Evolutionary conservation across 164 flowering plant genomes (phyloP).

Genomic region (Vitis amurensis): DNA sequence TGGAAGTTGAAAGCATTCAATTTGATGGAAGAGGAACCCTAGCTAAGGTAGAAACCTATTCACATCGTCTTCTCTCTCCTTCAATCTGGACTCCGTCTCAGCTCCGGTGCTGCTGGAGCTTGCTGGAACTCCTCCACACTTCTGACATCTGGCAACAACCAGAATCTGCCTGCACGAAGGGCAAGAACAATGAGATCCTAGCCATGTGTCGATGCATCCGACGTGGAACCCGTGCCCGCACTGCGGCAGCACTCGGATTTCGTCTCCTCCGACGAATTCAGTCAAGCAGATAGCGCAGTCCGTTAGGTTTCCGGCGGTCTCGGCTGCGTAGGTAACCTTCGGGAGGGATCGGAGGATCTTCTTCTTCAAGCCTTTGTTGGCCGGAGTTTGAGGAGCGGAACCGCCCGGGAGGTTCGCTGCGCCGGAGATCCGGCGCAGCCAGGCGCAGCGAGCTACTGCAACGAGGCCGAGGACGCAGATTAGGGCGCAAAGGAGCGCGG

Average conservation of each 20-base stretch:
- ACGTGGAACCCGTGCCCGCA: conserved; percentile 89
- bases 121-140: conserved; percentile 50
- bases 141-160: conserved; percentile 51
- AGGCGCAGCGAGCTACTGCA: conserved; percentile 86
- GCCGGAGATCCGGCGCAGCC: conserved; percentile 61
- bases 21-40: neutral
- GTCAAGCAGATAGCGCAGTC: conserved; percentile 90
- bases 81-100: conserved; percentile 24
- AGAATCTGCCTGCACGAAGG: conserved; percentile 82
- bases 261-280: conserved; percentile 78
- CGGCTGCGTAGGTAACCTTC: conserved; percentile 38
- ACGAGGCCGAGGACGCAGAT: conserved; percentile 88
- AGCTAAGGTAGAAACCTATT: conserved; percentile 46
- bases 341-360: conserved; percentile 73
- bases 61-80: conserved; percentile 34
- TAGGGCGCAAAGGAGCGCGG: conserved; percentile 86
- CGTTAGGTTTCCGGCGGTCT: conserved; percentile 28
- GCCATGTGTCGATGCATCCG: conserved; percentile 81
- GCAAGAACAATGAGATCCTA: conserved; percentile 78
- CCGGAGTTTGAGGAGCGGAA: conserved; percentile 16
- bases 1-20: too few relatives aligned
- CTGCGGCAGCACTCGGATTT: conserved; percentile 74
- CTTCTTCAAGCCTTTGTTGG: conserved; percentile 85
- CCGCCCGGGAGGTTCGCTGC: conserved; percentile 2
- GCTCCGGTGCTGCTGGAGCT: conserved; percentile 13